Evolutionary conservation across 2,329 filamentous ascomycete species (phyloP).

Genomic region (Atkinsonella texensis): DNA sequence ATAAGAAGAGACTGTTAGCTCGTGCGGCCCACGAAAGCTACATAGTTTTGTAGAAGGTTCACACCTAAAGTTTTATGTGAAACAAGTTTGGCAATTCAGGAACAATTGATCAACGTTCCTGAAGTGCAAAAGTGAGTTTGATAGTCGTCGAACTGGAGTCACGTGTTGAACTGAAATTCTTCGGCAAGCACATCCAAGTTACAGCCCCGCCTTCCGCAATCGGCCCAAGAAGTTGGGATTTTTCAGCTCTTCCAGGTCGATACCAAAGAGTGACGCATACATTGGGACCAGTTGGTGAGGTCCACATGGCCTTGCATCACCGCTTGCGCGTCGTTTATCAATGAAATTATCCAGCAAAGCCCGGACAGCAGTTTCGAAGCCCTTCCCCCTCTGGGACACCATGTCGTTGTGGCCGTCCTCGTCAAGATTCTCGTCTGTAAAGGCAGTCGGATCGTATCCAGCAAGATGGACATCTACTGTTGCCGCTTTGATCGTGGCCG

Average conservation of each 20-base stretch:
- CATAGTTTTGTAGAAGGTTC: too few relatives aligned
- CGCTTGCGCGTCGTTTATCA: conserved; percentile 9
- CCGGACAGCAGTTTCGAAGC: conserved; percentile 3
- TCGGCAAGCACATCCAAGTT: too few relatives aligned
- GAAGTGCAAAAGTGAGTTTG: too few relatives aligned
- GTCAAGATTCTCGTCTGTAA: background rate
- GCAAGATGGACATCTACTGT: conserved; percentile 5
- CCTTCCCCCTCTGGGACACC: background rate
- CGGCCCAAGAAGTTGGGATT: conserved; percentile 1
- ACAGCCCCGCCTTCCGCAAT: conserved; percentile 1
- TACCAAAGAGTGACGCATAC: conserved; percentile 8
- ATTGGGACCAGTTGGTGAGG: conserved; percentile 10
- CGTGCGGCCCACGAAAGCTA: too few relatives aligned
- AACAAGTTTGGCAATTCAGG: too few relatives aligned
- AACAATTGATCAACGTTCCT: too few relatives aligned
- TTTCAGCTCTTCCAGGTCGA: conserved; percentile 6
- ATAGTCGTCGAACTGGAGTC: too few relatives aligned
- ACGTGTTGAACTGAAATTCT: too few relatives aligned
- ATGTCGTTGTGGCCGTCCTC: background rate
- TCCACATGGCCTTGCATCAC: conserved; percentile 10
- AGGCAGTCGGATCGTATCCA: background rate
- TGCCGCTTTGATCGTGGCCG: conserved; percentile 5
- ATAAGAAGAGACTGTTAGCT: too few relatives aligned
- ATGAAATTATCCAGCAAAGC: conserved; percentile 6
- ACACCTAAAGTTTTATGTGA: too few relatives aligned